These are phyloP conservation scores for Aspergillus aculeatinus DNA, from an alignment of 2,329 filamentous ascomycete species.

Conservation along the genomic window DNA sequence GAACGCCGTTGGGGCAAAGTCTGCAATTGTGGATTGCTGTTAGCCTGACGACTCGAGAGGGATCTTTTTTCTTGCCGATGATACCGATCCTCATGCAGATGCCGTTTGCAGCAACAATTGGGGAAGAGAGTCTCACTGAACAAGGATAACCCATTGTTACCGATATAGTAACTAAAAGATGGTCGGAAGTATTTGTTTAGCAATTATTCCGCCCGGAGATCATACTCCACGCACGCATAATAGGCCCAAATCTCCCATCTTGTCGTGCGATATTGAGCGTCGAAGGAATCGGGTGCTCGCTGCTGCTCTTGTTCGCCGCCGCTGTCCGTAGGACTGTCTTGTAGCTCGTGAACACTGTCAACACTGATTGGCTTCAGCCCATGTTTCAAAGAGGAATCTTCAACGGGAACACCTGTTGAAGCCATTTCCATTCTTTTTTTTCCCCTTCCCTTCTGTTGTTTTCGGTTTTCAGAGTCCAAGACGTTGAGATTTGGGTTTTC, in stretches of 20 bases:
- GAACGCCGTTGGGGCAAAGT: slow-evolving; percentile 64
- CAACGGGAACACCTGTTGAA: background rate
- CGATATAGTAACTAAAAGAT: slow-evolving; percentile 59
- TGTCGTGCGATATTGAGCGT: slow-evolving; percentile 53
- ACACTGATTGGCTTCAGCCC: background rate
- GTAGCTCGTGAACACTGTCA: background rate
- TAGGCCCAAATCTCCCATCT: slow-evolving; percentile 58
- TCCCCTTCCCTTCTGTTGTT: too few species aligned
- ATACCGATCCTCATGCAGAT: too few species aligned
- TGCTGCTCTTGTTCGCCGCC: slow-evolving; percentile 27
- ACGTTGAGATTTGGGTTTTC: background rate
- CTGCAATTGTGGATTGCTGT: slow-evolving; percentile 17
- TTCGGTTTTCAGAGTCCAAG: background rate
- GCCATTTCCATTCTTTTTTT: background rate
- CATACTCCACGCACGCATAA: slow-evolving; percentile 44
- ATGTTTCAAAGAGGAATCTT: background rate
- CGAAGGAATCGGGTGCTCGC: slow-evolving; percentile 56
- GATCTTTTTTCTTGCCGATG: background rate
- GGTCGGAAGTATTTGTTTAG: slow-evolving; percentile 21
- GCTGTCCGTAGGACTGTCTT: background rate
- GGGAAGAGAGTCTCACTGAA: slow-evolving; percentile 48
- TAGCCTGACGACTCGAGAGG: background rate
- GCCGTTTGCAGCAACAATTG: too few species aligned
- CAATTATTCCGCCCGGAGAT: slow-evolving; percentile 7
- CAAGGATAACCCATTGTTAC: slow-evolving; percentile 62